Base-by-base conservation (phyloP, 2,329 filamentous ascomycete species). In the Thelonectria discophora region DNA sequence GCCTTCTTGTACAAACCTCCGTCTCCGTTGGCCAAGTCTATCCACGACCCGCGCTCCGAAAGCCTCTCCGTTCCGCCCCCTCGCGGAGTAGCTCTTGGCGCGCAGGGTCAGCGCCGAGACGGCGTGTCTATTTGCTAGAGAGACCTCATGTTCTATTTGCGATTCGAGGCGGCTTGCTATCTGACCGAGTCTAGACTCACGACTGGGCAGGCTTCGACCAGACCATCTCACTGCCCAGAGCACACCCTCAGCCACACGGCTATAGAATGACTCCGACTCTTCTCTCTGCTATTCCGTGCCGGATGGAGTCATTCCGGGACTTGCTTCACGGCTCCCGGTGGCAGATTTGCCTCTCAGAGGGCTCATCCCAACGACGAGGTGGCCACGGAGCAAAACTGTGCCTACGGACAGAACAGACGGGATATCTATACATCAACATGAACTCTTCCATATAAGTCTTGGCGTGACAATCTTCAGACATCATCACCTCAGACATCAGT, bases 11-110 rank as follows among this genome's bases (percentile, higher is more conserved):
- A 51, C 24, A 39, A 11, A 13, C 40, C 51, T 51, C 57, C 58
- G 58, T 60, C 58, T 60, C 58, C 51, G 58, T 6, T 13, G n/a
- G 20, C 18, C n/a, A n/a, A n/a, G 21, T 6, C 21, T 24, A 21
- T 18, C 7, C 39, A 39, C 10, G 48, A 39, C 39, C 53, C 46
- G 12, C 39, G 30, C 46, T 45, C 51, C 51, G 58, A 51, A 13
- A 40, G 18, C 13, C 32, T 39, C 51, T 49, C 52, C 58, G 58
- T 27, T 60, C 58, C 58, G 58, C 58, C 20, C 15, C n/a, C 39
- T 40, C 46, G 24, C 51, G 58, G 58, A 55, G 51, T 9, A 20
- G n/a, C 24, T 20, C 13, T 18, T 21, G 42, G 30, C 20, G 58
- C 39, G 46, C 37, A 47, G 20, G 30, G 30, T 15, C 45, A 20